Evolutionary conservation across 2,329 filamentous ascomycete species (phyloP).

Genomic region (Cladophialophora bantiana): DNA sequence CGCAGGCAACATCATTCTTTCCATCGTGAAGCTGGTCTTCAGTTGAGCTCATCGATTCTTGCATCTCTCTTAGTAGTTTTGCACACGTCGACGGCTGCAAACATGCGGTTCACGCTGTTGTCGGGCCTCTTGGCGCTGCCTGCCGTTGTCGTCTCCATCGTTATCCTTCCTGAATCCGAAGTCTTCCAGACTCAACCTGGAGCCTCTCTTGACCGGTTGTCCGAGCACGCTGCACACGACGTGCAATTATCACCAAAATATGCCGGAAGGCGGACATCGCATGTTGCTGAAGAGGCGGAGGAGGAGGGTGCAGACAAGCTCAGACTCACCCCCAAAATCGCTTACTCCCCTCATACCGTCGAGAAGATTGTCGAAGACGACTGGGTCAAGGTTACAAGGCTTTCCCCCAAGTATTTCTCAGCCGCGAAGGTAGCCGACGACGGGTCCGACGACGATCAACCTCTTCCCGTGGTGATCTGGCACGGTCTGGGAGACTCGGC

Average conservation of each 20-base stretch:
- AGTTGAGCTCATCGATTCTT: not conserved
- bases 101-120: conserved; percentile 26
- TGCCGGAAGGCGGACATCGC: not conserved
- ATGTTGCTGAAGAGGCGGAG: not conserved
- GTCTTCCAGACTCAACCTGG: conserved; percentile 26
- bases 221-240: not conserved
- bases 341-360: not conserved
- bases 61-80: conserved; percentile 2
- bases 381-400: conserved; percentile 30
- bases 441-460: conserved; percentile 47
- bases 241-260: not conserved
- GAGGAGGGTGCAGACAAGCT: not conserved
- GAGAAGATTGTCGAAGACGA: conserved; percentile 21
- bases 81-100: not conserved
- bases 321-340: conserved; percentile 9
- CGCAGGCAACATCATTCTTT: conserved; percentile 24
- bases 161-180: conserved; percentile 35
- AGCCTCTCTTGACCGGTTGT: conserved; percentile 2
- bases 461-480: conserved; percentile 92
- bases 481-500: conserved; percentile 77
- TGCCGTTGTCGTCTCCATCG: conserved; percentile 27
- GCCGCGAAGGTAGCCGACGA: conserved; percentile 8
- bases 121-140: conserved; percentile 26
- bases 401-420: conserved; percentile 18
- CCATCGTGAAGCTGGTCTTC: conserved; percentile 1